phyloP scores from a whole-genome alignment of 2,329 filamentous ascomycete species.

The Aspergillus transmontanensis region DNA sequence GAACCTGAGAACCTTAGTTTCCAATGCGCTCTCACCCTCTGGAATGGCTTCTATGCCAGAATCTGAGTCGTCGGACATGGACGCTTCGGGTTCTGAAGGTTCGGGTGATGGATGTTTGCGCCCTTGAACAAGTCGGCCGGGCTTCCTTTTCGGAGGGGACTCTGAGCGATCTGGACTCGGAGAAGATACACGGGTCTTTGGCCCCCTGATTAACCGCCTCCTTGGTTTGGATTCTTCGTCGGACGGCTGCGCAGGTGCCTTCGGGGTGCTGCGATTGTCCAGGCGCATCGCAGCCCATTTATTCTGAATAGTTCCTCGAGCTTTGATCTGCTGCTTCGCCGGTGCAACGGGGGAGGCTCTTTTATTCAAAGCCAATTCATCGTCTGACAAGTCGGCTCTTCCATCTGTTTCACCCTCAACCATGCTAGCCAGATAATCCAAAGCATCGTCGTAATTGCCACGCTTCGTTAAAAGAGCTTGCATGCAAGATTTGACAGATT shows the following conservation, averaged over 20 bases:
- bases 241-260: slow-evolving; percentile 16
- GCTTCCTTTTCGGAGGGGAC: slow-evolving; percentile 30
- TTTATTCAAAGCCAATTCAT: slow-evolving; percentile 39
- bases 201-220: slow-evolving; percentile 43
- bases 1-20: slow-evolving; percentile 69
- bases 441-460: slow-evolving; percentile 59
- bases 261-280: slow-evolving; percentile 21
- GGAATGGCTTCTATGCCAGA: slow-evolving; percentile 41
- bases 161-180: slow-evolving; percentile 26
- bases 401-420: slow-evolving; percentile 33
- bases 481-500: slow-evolving; percentile 51
- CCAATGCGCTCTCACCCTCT: slow-evolving; percentile 46
- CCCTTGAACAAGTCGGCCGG: slow-evolving; percentile 53
- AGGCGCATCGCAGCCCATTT: slow-evolving; percentile 57
- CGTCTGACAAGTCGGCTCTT: slow-evolving; percentile 39
- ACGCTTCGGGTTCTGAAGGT: slow-evolving; percentile 37
- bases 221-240: slow-evolving; percentile 34
- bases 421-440: slow-evolving; percentile 48
- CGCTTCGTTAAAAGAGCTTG: slow-evolving; percentile 54
- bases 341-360: slow-evolving; percentile 22
- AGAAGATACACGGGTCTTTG: slow-evolving; percentile 33
- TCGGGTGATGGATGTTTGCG: slow-evolving; percentile 40
- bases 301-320: slow-evolving; percentile 59
- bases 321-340: slow-evolving; percentile 58
- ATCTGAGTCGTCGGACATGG: slow-evolving; percentile 51